Conservation (phyloP, 768 basidiomycete species). For the Kwoniella sp. region DNA sequence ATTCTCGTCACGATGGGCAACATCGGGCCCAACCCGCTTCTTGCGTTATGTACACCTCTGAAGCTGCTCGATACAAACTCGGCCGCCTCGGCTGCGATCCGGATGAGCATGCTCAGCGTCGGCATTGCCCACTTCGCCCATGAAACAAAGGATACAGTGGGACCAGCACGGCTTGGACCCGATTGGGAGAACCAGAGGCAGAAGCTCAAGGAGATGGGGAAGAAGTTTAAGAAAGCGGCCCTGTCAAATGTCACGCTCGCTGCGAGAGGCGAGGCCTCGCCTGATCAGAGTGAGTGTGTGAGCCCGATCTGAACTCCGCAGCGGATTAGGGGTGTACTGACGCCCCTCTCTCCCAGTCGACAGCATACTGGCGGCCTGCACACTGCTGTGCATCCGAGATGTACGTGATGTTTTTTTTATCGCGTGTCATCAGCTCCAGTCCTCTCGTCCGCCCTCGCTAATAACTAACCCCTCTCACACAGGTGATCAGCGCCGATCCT, state of each 20-base stretch:
- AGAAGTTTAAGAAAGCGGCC: slow-evolving; percentile 38
- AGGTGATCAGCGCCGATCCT: slow-evolving; percentile 44
- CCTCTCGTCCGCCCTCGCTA: too few relatives aligned
- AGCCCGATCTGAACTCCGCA: background rate
- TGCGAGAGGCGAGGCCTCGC: slow-evolving; percentile 17
- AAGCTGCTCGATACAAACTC: slow-evolving; percentile 40
- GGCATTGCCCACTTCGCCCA: slow-evolving; percentile 38
- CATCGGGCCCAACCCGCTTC: slow-evolving; percentile 43
- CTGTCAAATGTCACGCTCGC: slow-evolving; percentile 35
- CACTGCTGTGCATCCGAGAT: slow-evolving; percentile 41
- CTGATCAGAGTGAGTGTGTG: slow-evolving; percentile 22
- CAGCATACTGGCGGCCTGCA: slow-evolving; percentile 39
- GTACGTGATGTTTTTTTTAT: too few relatives aligned
- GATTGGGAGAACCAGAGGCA: slow-evolving; percentile 24
- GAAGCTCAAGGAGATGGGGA: slow-evolving; percentile 32
- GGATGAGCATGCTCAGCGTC: slow-evolving; percentile 46
- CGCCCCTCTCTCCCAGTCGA: slow-evolving; percentile 26
- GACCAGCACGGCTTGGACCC: slow-evolving; percentile 1
- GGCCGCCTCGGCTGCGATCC: slow-evolving; percentile 39
- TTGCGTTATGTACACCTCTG: slow-evolving; percentile 38
- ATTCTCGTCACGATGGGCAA: slow-evolving; percentile 46
- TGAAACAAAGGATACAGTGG: slow-evolving; percentile 26
- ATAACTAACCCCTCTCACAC: background rate
- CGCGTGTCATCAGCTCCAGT: background rate
- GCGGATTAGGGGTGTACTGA: background rate